Conservation (phyloP, 192 early-diverging fungal species). For the Podila epicladia region DNA sequence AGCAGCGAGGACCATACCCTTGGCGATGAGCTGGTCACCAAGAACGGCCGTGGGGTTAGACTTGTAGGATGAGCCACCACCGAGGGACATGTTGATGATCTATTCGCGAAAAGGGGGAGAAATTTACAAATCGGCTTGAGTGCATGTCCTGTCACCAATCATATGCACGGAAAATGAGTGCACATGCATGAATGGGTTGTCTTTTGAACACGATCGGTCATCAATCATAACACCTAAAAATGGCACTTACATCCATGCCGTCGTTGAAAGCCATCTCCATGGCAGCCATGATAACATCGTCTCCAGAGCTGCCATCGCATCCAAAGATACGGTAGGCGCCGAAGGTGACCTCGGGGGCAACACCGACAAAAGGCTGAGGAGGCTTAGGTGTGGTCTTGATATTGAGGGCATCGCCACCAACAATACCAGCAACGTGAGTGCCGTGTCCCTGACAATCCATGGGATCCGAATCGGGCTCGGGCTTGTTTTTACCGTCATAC, state of each 20-base stretch:
- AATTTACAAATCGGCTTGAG: too few species aligned
- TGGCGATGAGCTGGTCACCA: slow-evolving; percentile 50
- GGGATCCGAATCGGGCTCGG: slow-evolving; percentile 61
- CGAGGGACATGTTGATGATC: slow-evolving; percentile 78
- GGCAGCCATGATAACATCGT: slow-evolving; percentile 81
- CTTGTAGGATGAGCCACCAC: slow-evolving; percentile 64
- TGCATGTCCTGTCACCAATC: too few species aligned
- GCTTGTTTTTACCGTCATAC: slow-evolving; percentile 27
- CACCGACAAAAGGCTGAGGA: slow-evolving; percentile 68
- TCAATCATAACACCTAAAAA: slow-evolving; percentile 5
- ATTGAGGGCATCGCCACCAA: slow-evolving; percentile 67
- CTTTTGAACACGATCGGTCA: too few species aligned
- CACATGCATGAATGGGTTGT: too few species aligned
- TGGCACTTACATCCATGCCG: slow-evolving; percentile 70
- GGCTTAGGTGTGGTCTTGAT: slow-evolving; percentile 36
- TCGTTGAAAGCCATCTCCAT: slow-evolving; percentile 79
- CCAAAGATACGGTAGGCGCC: slow-evolving; percentile 88
- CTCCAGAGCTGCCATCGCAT: slow-evolving; percentile 70
- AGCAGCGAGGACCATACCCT: slow-evolving; percentile 56
- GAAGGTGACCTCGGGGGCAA: slow-evolving; percentile 84
- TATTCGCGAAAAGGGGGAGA: too few species aligned
- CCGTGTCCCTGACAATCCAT: slow-evolving; percentile 73
- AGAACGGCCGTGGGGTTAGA: slow-evolving; percentile 65
- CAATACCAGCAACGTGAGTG: slow-evolving; percentile 76
- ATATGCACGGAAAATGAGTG: too few species aligned